Base-by-base conservation (phyloP, 2,329 filamentous ascomycete genomes). In the Exophiala mesophila region DNA sequence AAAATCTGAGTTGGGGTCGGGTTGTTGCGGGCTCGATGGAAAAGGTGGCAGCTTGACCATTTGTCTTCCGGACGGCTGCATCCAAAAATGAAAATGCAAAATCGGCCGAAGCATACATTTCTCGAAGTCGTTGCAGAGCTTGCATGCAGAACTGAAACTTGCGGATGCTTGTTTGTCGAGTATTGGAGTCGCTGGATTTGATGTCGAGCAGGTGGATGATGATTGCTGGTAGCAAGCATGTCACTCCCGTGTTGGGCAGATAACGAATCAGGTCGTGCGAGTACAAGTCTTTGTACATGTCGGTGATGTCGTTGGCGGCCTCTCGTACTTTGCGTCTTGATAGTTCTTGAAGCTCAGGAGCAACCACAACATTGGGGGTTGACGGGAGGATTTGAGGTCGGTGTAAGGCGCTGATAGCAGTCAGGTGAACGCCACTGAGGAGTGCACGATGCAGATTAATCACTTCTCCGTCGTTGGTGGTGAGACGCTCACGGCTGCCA, bases 61-160 rank as follows among this genome's bases (percentile, higher is more conserved):
- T 85, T 81, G 6, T 87, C 87, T 68, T 94, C 94, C 85, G 82
- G 50, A 95, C 84, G 1, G 88, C 88, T 1, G 88, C 88, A 60
- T 94, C 87, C n/a, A 96, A 74, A 69, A 96, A 96, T 2, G 86
- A 86, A 1, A 86, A 90, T n/a, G 88, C 88, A 57, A 92, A 95
- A 63, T 96, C 89, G n/a, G 90, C 90, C 0, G 89, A 88, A 0
- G 88, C 82, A 58, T 97, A 96, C 20, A 88, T 86, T 58, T 95
- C 88, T 26, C 88, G 80, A 13, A 97, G 74, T 50, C 83, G 83
- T 61, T 88, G 82, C 72, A 96, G 85, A 45, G 95, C 88, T 34
- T 82, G 78, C 87, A 96, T 95, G 67, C 90, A 96, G 61, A 88
- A 83, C 55, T 83, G 84, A 69, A 95, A 95, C 15, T 88, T 86